Evolutionary conservation across 2,329 filamentous ascomycete genomes (phyloP).

Genomic region (Pestalotiopsis sp.): DNA sequence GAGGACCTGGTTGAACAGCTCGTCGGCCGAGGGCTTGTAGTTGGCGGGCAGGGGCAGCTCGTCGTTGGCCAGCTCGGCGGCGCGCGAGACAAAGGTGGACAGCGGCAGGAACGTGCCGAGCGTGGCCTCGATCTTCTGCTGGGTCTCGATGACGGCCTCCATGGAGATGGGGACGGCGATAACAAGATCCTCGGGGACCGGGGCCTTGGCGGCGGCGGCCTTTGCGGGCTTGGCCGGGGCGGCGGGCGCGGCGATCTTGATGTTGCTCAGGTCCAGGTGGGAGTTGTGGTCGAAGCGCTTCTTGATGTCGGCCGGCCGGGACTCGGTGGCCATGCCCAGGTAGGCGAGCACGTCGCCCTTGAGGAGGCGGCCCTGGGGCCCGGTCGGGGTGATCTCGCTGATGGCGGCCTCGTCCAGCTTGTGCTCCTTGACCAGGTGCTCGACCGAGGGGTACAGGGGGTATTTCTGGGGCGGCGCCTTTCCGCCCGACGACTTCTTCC

Average conservation of each 20-base stretch:
- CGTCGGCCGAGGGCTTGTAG: constrained; percentile 70
- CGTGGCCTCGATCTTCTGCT: constrained; percentile 76
- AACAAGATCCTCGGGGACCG: constrained; percentile 52
- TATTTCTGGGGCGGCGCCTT: constrained; percentile 68
- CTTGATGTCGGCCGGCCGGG: constrained; percentile 72
- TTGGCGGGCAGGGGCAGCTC: constrained; percentile 71
- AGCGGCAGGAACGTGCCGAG: constrained; percentile 82
- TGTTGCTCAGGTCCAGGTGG: constrained; percentile 93
- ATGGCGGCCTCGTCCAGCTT: constrained; percentile 76
- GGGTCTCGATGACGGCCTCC: constrained; percentile 75
- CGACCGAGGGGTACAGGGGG: constrained; percentile 81
- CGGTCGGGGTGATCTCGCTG: constrained; percentile 82
- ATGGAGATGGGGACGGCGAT: constrained; percentile 79
- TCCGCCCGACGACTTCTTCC: constrained; percentile 37
- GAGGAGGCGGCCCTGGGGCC: constrained; percentile 83
- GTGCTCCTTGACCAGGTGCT: constrained; percentile 78
- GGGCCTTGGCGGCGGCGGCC: constrained; percentile 38
- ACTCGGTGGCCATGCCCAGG: constrained; percentile 74
- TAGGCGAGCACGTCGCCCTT: constrained; percentile 96
- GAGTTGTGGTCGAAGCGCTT: constrained; percentile 72
- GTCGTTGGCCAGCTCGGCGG: constrained; percentile 85
- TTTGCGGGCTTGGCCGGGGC: constrained; percentile 36
- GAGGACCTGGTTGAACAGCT: constrained; percentile 88
- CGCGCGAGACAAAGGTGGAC: constrained; percentile 83
- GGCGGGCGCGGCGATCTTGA: constrained; percentile 71